Evolutionary conservation across 1,284 basidiomycete species (phyloP).

Genomic region (Ganoderma sp.): DNA sequence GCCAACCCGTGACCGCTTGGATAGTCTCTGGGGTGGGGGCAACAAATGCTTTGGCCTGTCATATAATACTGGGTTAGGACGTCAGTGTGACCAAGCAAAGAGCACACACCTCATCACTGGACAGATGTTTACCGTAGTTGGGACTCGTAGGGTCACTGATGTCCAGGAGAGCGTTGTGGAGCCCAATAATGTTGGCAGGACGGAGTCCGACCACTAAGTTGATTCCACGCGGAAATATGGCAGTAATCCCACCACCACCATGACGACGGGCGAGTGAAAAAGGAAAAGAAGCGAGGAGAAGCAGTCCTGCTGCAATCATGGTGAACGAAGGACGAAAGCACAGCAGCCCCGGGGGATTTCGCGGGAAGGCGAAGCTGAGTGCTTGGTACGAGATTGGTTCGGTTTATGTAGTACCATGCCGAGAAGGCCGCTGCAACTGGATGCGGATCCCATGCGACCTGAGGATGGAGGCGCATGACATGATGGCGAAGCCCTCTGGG

Average conservation of each 20-base stretch:
- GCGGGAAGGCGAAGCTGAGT: not conserved
- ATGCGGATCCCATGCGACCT: not conserved
- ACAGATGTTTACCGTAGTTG: conserved; percentile 21
- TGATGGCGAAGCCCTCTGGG: not conserved
- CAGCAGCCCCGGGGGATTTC: not conserved
- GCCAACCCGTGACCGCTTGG: conserved; percentile 4
- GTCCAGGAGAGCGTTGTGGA: conserved; percentile 40
- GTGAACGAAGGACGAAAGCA: not conserved
- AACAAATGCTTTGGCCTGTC: not conserved
- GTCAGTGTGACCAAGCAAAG: not conserved
- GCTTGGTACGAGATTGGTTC: no score
- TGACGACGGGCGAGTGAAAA: not conserved
- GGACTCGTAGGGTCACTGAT: conserved; percentile 30
- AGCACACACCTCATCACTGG: conserved; percentile 20
- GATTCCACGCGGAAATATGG: not conserved
- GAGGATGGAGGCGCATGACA: not conserved
- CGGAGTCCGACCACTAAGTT: conserved; percentile 24
- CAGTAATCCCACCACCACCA: not conserved
- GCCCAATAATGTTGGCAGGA: conserved; percentile 37
- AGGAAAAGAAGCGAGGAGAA: conserved; percentile 2
- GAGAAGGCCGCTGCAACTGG: not conserved
- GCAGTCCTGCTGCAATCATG: conserved; percentile 8
- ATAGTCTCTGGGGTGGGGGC: not conserved
- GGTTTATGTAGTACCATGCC: conserved; percentile 5
- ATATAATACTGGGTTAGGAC: not conserved